Evolutionary conservation across 2,329 filamentous ascomycete genomes (phyloP).

Genomic region (Aspergillus candidus): DNA sequence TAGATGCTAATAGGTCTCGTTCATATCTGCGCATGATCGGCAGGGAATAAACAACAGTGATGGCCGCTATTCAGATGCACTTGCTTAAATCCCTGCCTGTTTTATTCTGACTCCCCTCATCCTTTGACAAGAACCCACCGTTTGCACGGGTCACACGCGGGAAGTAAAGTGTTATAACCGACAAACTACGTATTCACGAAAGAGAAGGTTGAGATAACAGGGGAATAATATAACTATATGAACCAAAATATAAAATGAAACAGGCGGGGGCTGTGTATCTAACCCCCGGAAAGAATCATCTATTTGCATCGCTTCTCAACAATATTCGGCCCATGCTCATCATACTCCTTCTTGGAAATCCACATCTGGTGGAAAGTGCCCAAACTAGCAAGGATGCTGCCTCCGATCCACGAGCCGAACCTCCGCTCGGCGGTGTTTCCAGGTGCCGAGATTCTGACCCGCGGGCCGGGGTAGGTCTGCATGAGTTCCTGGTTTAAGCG

Average conservation of each 20-base stretch:
- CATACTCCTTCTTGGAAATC: conserved; percentile 96
- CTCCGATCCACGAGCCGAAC: conserved; percentile 93
- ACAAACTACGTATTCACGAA: too few relatives aligned
- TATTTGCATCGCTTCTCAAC: conserved; percentile 96
- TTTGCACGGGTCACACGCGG: too few relatives aligned
- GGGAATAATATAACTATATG: not conserved
- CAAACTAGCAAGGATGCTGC: conserved; percentile 88
- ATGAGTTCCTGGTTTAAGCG: conserved; percentile 79
- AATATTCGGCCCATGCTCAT: conserved; percentile 84
- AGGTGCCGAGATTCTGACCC: conserved; percentile 82
- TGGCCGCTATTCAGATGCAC: too few relatives aligned
- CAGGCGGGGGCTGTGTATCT: not conserved
- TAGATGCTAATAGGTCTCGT: too few relatives aligned
- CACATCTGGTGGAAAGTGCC: conserved; percentile 99
- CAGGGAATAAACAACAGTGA: too few relatives aligned
- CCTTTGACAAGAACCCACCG: too few relatives aligned
- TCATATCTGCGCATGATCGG: too few relatives aligned
- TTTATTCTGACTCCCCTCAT: too few relatives aligned
- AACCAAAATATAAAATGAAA: not conserved
- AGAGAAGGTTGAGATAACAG: not conserved
- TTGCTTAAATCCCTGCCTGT: too few relatives aligned
- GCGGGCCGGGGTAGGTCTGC: conserved; percentile 72
- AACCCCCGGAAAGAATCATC: conserved; percentile 10
- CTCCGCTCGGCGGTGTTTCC: conserved; percentile 81
- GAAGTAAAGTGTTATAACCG: too few relatives aligned